phyloP scores from a whole-genome alignment of 78 protist species.

The Chrysochromulina tobinii region DNA sequence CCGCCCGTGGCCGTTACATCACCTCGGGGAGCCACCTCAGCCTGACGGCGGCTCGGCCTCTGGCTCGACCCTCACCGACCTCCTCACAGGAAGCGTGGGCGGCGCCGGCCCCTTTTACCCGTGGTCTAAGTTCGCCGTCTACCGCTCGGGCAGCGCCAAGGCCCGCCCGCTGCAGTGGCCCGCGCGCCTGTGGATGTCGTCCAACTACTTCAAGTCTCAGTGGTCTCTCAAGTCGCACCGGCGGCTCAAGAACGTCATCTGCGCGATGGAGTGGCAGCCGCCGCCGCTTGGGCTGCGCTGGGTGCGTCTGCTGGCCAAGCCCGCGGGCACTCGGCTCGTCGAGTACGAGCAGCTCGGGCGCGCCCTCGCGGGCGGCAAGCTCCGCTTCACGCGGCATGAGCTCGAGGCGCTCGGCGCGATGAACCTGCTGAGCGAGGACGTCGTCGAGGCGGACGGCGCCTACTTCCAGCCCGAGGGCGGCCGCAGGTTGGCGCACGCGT shows the following conservation, averaged over 20 bases:
- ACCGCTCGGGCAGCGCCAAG: not conserved
- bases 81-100: not conserved
- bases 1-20: not conserved
- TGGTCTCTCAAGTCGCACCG: constrained; percentile 61
- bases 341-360: too few species aligned
- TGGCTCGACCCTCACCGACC: not conserved
- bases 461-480: too few species aligned
- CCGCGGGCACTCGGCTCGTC: too few species aligned
- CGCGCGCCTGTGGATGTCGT: constrained; percentile 40
- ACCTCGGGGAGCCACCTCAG: not conserved
- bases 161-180: constrained; percentile 44
- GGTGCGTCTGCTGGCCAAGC: not conserved
- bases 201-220: constrained; percentile 55
- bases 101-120: constrained; percentile 28
- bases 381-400: not conserved
- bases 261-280: constrained; percentile 57
- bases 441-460: too few species aligned
- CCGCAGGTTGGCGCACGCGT: too few species aligned
- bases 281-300: not conserved
- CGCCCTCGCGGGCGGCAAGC: too few species aligned
- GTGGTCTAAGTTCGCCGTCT: constrained; percentile 1
- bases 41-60: not conserved
- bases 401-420: not conserved
- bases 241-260: constrained; percentile 57
- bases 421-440: too few species aligned